Conservation (phyloP, 129 eudicot species). For the Daucus carota region DNA sequence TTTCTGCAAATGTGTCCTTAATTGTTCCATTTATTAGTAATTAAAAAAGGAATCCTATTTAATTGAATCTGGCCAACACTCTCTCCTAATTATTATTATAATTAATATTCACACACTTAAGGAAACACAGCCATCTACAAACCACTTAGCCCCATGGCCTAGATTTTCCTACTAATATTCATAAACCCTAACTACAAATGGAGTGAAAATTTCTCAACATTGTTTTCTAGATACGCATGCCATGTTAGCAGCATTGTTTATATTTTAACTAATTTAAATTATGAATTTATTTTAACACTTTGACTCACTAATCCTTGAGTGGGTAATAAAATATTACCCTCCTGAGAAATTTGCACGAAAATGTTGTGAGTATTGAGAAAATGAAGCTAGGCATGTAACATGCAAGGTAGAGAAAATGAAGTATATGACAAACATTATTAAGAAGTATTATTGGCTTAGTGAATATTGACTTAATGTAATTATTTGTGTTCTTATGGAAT, state of each 20-base stretch:
- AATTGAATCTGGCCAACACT: slow-evolving; percentile 8
- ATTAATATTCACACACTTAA: slow-evolving; percentile 1
- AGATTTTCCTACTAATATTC: not conserved
- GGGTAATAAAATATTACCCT: not conserved
- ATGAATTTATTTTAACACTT: not conserved
- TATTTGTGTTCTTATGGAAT: not conserved
- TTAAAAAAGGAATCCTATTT: no score
- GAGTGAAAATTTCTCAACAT: no score
- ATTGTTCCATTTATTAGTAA: no score
- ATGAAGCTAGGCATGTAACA: not conserved
- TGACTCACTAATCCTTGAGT: not conserved
- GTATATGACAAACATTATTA: not conserved
- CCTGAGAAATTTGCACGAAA: not conserved
- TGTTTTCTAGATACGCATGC: not conserved
- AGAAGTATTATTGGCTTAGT: not conserved
- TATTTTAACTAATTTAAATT: not conserved
- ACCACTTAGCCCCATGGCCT: not conserved
- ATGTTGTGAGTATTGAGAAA: not conserved
- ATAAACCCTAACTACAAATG: not conserved
- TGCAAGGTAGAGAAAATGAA: not conserved
- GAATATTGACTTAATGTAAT: not conserved
- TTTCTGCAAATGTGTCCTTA: slow-evolving; percentile 13
- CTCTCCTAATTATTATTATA: not conserved
- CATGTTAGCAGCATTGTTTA: not conserved
- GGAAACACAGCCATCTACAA: not conserved